Percentiles rank a stretch among this genome's conserved stretches.
Evolutionary conservation across 164 flowering plant species (phyloP).

Genomic region (Dillenia turbinata): DNA sequence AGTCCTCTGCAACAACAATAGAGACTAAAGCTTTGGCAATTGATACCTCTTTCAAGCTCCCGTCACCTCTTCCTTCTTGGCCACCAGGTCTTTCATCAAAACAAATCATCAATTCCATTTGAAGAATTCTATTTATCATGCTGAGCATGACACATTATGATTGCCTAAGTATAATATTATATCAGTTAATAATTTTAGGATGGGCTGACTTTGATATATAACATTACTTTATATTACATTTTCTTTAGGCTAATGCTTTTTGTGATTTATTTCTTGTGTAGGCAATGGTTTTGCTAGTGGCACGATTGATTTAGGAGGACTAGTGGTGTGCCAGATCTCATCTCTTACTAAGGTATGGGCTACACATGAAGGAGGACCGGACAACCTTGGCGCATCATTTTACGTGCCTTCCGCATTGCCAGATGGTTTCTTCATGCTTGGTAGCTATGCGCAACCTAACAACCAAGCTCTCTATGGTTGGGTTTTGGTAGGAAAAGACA

Average conservation of each 20-base stretch:
- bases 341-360: constrained; percentile 71
- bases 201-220: too few species aligned
- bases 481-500: constrained; percentile 53
- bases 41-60: constrained; percentile 48
- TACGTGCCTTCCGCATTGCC: constrained; percentile 65
- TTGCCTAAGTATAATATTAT: too few species aligned
- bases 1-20: constrained; percentile 9
- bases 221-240: not conserved
- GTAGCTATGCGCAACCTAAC: constrained; percentile 71
- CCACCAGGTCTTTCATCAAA: constrained; percentile 31
- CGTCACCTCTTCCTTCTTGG: constrained; percentile 50
- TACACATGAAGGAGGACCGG: constrained; percentile 58
- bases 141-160: too few species aligned
- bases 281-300: constrained; percentile 76
- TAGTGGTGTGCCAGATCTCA: constrained; percentile 47
- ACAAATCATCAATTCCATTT: not conserved
- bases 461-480: constrained; percentile 57
- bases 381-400: constrained; percentile 60
- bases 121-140: too few species aligned
- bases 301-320: constrained; percentile 68
- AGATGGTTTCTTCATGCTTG: constrained; percentile 62
- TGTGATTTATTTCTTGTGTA: constrained; percentile 14
- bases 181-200: too few species aligned
- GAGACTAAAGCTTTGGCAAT: constrained; percentile 29
- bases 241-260: not conserved